Evolutionary conservation across 148 eudicot species (phyloP), one percentile per base, ranked within the genome.

Genomic region (Rhododendron williamsianum): DNA sequence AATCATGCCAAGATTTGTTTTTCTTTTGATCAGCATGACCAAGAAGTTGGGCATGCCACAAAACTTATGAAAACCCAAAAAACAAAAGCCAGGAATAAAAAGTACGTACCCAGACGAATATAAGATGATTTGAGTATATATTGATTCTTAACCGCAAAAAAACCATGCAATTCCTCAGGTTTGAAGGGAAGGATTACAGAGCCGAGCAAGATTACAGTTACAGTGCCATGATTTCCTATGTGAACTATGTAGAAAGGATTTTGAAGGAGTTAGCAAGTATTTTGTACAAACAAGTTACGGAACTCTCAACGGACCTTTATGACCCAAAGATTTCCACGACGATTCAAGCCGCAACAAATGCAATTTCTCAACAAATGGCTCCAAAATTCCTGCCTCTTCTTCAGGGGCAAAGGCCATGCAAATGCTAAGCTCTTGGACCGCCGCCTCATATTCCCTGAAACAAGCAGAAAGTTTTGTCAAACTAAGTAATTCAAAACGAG

Each of bases 321-420:
- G 88, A 76, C 93, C 90, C 86, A 90, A 81, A 46, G 95, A 91
- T 85, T 92, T 94, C 98, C 98, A 95, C 0, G 98, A 91, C 6
- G 93, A 87, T 80, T 95, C 98, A 9, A 94, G 87, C 69, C 89
- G 91, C 90, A 96, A 83, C 76, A 96, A 90, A 89, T 96, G 98
- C 85, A 96, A 86, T 83, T 90, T 94, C 92, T 92, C 94, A 9
- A 96, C 95, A 82, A 96, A 96, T 58, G 96, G 93, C 88, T 94
- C 98, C 81, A 96, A 84, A 45, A 94, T 87, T 80, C 91, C 92
- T n/a, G 96, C 95, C 89, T 96, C 94, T 85, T 94, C 96, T 90
- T 94, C 98, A 0, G 98, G 98, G 52, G 98, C 98, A 88, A 96
- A 96, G 60, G 98, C 98, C 98, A 96, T 94, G 91, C 98, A 96